A percentile compares a stretch with the other conserved stretches of the same genome.
Conservation (phyloP, 371 early-diverging fungal species). For the Paraphysoderma sedebokerense region DNA sequence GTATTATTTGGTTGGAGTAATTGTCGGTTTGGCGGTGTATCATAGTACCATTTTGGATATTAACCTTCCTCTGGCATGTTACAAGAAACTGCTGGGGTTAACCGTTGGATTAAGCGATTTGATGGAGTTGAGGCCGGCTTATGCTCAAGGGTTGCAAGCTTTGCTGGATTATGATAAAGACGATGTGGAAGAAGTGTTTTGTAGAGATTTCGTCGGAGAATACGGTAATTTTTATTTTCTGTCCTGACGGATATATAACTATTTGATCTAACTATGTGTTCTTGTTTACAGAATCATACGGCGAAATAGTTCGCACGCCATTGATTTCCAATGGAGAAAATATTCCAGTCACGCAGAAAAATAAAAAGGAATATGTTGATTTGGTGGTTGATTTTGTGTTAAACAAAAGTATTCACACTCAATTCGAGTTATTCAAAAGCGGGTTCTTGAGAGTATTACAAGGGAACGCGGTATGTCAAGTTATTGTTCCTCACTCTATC, state of each 20-base stretch:
- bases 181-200: conserved; percentile 70
- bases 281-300: conserved; percentile 8
- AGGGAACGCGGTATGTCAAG: conserved; percentile 57
- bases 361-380: conserved; percentile 52
- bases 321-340: conserved; percentile 51
- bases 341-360: conserved; percentile 41
- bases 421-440: conserved; percentile 75
- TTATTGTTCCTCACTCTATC: no score
- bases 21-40: conserved; percentile 84
- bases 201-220: conserved; percentile 45
- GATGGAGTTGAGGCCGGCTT: conserved; percentile 32
- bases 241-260: conserved; percentile 12
- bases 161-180: conserved; percentile 61
- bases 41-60: conserved; percentile 83
- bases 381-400: conserved; percentile 64
- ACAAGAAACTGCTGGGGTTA: conserved; percentile 71
- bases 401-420: conserved; percentile 48
- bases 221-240: not conserved
- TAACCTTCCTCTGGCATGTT: conserved; percentile 74
- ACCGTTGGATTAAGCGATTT: conserved; percentile 38
- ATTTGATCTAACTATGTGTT: not conserved
- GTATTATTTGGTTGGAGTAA: conserved; percentile 68
- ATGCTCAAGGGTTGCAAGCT: conserved; percentile 66
- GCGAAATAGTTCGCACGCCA: conserved; percentile 45
- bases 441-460: conserved; percentile 88